A percentile compares a stretch with the other conserved stretches of the same genome.
Conservation (phyloP, 192 early-diverging fungal genomes). For the Endogone sp. region DNA sequence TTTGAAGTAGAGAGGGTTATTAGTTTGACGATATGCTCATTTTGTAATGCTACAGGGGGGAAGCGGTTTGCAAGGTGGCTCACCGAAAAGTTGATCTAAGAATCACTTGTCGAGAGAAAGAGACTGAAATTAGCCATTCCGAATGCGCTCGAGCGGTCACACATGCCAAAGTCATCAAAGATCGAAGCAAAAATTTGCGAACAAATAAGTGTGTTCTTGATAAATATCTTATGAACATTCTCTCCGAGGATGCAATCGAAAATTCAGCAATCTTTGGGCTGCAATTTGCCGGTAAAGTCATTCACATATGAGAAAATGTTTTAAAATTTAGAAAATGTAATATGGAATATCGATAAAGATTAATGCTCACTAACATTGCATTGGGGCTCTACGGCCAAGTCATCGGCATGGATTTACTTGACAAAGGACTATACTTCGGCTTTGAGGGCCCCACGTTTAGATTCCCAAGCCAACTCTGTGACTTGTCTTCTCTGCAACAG, state of each 20-base stretch:
- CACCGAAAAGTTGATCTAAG: conserved; percentile 9
- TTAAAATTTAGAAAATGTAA: no score
- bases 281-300: conserved; percentile 7
- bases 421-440: conserved; percentile 13
- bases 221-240: conserved; percentile 9
- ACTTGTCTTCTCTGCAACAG: conserved; percentile 11
- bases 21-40: no score
- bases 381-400: conserved; percentile 3
- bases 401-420: conserved; percentile 16
- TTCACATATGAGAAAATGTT: background rate
- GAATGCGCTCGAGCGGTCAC: conserved; percentile 1
- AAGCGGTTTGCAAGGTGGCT: no score
- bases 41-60: no score
- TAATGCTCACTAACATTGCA: background rate
- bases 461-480: conserved; percentile 10
- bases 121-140: conserved; percentile 12
- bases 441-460: conserved; percentile 19
- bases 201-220: conserved; percentile 9
- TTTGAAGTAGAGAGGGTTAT: no score
- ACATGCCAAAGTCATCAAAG: conserved; percentile 6
- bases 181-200: conserved; percentile 11
- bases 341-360: conserved; percentile 8
- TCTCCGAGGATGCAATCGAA: conserved; percentile 3
- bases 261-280: conserved; percentile 13
- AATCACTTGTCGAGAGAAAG: background rate